phyloP scores from a whole-genome alignment of 495 filamentous ascomycete genomes.

The Lophium mytilinum region DNA sequence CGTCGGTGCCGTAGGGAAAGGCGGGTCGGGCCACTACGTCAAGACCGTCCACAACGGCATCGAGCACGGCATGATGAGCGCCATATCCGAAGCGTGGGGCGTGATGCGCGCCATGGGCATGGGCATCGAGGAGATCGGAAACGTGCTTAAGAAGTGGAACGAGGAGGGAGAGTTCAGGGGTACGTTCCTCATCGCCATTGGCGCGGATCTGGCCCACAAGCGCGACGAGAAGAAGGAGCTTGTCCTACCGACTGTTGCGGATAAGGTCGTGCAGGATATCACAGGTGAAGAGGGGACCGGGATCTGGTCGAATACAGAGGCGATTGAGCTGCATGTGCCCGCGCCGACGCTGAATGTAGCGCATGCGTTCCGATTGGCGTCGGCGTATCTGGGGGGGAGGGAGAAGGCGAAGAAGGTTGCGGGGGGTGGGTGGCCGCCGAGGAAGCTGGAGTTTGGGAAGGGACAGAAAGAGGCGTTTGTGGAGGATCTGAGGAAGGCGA shows the following conservation, averaged over 20 bases:
- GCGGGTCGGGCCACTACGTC: conserved; percentile 62
- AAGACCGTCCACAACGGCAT: conserved; percentile 78
- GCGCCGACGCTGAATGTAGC: conserved; percentile 56
- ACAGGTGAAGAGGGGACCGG: conserved; percentile 62
- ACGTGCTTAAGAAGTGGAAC: conserved; percentile 56
- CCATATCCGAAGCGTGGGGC: conserved; percentile 57
- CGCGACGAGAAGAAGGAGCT: conserved; percentile 39
- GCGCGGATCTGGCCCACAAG: conserved; percentile 52
- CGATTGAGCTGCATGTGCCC: conserved; percentile 53
- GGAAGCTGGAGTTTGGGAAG: conserved; percentile 34
- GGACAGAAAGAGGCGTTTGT: conserved; percentile 45
- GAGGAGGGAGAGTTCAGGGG: conserved; percentile 45
- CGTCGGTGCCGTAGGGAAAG: conserved; percentile 52
- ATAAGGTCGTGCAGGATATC: conserved; percentile 70
- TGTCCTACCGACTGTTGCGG: conserved; percentile 57
- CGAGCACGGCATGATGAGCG: conserved; percentile 61
- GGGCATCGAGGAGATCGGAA: conserved; percentile 53
- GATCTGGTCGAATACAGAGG: conserved; percentile 56
- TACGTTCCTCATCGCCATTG: conserved; percentile 58
- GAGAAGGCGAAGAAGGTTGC: conserved; percentile 29
- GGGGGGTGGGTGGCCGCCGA: conserved; percentile 13
- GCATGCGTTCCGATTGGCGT: conserved; percentile 60
- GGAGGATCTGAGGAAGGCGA: conserved; percentile 51
- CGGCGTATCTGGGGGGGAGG: conserved; percentile 52
- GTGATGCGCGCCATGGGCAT: conserved; percentile 55